Conservation (phyloP, 352 stramenopile species). For the Nothophytophthora sp. region DNA sequence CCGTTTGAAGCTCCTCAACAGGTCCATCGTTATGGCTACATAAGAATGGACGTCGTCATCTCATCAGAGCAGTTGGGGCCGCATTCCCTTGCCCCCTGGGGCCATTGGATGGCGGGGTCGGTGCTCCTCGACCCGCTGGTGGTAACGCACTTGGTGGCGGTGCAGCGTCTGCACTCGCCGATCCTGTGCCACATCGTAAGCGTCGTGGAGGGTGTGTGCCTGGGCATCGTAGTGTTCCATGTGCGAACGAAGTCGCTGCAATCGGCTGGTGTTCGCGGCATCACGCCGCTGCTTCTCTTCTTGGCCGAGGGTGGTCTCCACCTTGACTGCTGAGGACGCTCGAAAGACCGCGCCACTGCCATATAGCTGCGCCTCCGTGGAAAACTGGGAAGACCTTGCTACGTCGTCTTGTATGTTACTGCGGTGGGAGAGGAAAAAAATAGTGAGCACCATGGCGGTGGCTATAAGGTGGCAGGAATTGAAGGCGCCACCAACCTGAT, state of each 20-base stretch:
- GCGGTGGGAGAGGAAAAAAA: background rate
- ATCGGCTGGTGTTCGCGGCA: constrained; percentile 29
- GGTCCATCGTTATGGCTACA: no score
- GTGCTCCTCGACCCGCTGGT: constrained; percentile 37
- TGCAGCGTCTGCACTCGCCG: constrained; percentile 41
- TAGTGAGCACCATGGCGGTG: background rate
- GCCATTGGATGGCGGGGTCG: constrained; percentile 9
- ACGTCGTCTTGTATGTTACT: constrained; percentile 11
- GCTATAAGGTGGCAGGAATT: background rate
- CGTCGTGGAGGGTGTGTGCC: constrained; percentile 20
- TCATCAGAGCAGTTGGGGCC: background rate
- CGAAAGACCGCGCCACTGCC: constrained; percentile 21
- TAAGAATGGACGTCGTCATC: constrained; percentile 1
- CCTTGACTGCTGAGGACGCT: background rate
- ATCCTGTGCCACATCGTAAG: constrained; percentile 30
- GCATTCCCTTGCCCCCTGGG: constrained; percentile 13
- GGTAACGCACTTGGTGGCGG: constrained; percentile 42
- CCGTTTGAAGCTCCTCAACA: no score
- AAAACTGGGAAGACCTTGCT: constrained; percentile 17
- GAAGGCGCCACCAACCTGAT: constrained; percentile 22
- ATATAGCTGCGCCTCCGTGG: constrained; percentile 46
- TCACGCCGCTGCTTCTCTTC: constrained; percentile 51
- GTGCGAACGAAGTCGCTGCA: constrained; percentile 42
- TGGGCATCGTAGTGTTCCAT: constrained; percentile 38
- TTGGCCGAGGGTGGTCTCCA: constrained; percentile 36